Percentiles rank a stretch among this genome's conserved stretches.
Conservation (phyloP, 164 flowering plant genomes). For the Piper longum region DNA sequence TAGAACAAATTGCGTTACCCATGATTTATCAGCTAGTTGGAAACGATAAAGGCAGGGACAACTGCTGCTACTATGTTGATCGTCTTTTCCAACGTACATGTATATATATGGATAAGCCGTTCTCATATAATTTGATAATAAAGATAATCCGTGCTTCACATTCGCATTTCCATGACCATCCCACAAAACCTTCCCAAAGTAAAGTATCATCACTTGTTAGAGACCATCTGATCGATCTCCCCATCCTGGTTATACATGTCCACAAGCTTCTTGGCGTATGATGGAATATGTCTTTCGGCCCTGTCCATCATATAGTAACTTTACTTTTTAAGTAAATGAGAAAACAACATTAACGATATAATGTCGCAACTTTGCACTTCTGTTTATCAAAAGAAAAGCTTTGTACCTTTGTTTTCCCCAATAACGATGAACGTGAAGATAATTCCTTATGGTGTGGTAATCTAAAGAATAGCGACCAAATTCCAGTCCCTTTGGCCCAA, state of each 20-base stretch:
- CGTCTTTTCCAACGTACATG: no score
- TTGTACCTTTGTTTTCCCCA: conserved; percentile 86
- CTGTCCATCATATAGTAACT: conserved; percentile 26
- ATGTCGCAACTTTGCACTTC: no score
- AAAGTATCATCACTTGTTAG: conserved; percentile 17
- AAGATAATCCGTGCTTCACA: background rate
- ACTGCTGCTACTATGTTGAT: no score
- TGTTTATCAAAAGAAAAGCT: background rate
- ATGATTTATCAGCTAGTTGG: no score
- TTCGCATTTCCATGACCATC: background rate
- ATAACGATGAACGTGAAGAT: conserved; percentile 56
- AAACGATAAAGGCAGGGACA: no score
- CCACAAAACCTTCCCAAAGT: no score
- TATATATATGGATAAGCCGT: no score
- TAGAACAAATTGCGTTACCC: no score
- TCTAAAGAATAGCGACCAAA: conserved; percentile 94
- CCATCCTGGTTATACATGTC: conserved; percentile 78
- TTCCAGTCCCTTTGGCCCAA: conserved; percentile 96
- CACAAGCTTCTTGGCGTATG: conserved; percentile 79
- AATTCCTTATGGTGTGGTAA: conserved; percentile 90
- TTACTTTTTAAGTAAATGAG: background rate
- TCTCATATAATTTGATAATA: no score
- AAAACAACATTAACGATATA: background rate
- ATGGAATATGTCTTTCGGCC: conserved; percentile 74
- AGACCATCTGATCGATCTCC: conserved; percentile 70